phyloP scores from a whole-genome alignment of 805 yeast genomes.

The Kregervanrija fluxuum region DNA sequence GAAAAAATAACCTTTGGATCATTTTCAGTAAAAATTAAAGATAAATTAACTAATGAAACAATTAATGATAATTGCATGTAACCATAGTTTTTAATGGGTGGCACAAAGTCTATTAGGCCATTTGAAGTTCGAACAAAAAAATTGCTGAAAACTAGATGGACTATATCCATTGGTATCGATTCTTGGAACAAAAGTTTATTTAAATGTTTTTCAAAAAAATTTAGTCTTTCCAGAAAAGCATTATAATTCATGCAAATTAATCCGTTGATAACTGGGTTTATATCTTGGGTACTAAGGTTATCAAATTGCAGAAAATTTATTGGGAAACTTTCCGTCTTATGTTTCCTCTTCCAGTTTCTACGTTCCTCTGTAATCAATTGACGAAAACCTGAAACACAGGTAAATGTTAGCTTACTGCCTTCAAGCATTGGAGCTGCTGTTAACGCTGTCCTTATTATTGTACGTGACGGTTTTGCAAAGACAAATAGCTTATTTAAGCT shows the following conservation, averaged over 20 bases:
- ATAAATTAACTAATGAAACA: neutral
- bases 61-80: slow-evolving; percentile 3
- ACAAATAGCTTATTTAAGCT: neutral
- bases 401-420: neutral
- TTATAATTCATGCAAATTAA: slow-evolving; percentile 4
- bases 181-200: slow-evolving; percentile 3
- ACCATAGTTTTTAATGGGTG: slow-evolving; percentile 1
- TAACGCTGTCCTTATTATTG: neutral
- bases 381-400: neutral
- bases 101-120: neutral
- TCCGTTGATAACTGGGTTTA: neutral
- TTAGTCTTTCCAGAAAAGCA: slow-evolving; percentile 9
- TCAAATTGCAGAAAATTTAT: neutral
- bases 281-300: neutral
- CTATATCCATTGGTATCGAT: slow-evolving; percentile 4
- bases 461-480: slow-evolving; percentile 6
- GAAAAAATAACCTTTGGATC: neutral
- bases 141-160: neutral
- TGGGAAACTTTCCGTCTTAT: neutral
- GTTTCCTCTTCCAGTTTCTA: neutral
- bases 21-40: neutral
- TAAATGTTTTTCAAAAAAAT: slow-evolving; percentile 5
- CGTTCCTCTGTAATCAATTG: neutral
- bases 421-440: neutral
- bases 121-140: neutral